Evolutionary conservation across 768 basidiomycete species (phyloP).

Genomic region (Naganishia onofrii): DNA sequence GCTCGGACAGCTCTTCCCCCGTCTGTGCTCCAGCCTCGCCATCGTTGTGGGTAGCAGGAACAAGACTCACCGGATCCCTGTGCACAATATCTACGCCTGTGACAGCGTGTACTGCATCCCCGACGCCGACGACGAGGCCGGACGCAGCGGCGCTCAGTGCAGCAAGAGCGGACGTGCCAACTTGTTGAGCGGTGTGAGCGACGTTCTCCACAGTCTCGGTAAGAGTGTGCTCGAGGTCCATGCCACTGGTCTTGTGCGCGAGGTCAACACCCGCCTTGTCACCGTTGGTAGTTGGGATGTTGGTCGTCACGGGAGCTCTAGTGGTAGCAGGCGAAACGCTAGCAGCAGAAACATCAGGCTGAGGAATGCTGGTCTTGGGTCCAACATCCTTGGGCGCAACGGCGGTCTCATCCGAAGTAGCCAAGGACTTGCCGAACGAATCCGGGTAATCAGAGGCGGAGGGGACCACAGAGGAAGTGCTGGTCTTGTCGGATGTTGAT

Average conservation of each 20-base stretch:
- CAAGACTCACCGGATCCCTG: slow-evolving; percentile 42
- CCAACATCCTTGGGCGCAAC: slow-evolving; percentile 12
- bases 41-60: background rate
- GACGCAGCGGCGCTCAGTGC: slow-evolving; percentile 38
- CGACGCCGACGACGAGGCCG: slow-evolving; percentile 30
- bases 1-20: background rate
- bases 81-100: slow-evolving; percentile 48
- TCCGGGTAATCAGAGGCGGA: background rate
- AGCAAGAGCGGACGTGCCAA: slow-evolving; percentile 36
- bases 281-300: slow-evolving; percentile 21
- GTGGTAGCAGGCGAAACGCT: slow-evolving; percentile 7
- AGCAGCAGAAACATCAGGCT: background rate
- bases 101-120: slow-evolving; percentile 43
- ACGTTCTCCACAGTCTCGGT: slow-evolving; percentile 1
- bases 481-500: background rate
- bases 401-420: background rate
- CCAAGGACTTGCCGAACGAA: too few relatives aligned
- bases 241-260: background rate
- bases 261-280: background rate
- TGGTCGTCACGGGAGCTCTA: slow-evolving; percentile 22
- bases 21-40: background rate
- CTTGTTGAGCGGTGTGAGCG: slow-evolving; percentile 16
- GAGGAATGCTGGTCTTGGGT: slow-evolving; percentile 7
- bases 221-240: background rate
- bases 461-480: background rate